Percentiles rank a stretch among this genome's conserved stretches.
phyloP scores from a whole-genome alignment of 2,329 filamentous ascomycete species.

The Penicillium digitatum region DNA sequence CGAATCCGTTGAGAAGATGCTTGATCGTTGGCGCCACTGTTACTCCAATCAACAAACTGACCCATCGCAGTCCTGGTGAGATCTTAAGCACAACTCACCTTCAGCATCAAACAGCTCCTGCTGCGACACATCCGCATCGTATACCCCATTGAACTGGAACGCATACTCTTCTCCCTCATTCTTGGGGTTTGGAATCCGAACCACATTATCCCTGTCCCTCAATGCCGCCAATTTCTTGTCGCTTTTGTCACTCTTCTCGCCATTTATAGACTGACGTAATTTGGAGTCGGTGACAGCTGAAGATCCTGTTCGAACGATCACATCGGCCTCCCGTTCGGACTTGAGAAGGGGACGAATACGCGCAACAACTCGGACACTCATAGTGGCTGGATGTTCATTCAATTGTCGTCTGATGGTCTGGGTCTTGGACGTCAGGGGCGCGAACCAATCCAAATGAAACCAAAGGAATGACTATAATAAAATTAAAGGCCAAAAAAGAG shows the following conservation, averaged over 20 bases:
- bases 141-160: constrained; percentile 92
- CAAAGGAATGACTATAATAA: constrained; percentile 5
- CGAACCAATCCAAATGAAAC: constrained; percentile 6
- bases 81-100: constrained; percentile 52
- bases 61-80: not conserved
- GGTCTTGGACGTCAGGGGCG: not conserved
- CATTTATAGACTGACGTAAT: constrained; percentile 20
- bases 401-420: not conserved
- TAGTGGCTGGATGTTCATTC: constrained; percentile 22
- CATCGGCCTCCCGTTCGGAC: constrained; percentile 79
- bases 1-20: constrained; percentile 77
- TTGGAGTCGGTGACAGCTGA: constrained; percentile 20
- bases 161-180: constrained; percentile 87
- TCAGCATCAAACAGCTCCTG: constrained; percentile 85
- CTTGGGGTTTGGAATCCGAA: constrained; percentile 91
- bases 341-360: constrained; percentile 84
- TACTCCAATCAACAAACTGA: constrained; percentile 15
- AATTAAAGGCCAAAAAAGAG: constrained; percentile 10
- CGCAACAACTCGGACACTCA: constrained; percentile 76
- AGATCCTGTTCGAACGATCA: constrained; percentile 70
- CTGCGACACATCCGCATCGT: constrained; percentile 74
- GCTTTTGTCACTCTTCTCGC: constrained; percentile 19
- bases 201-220: constrained; percentile 60
- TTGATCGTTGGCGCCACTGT: constrained; percentile 85
- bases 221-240: constrained; percentile 27